phyloP scores from a whole-genome alignment of 2,329 filamentous ascomycete species.

The Fusarium sp. region DNA sequence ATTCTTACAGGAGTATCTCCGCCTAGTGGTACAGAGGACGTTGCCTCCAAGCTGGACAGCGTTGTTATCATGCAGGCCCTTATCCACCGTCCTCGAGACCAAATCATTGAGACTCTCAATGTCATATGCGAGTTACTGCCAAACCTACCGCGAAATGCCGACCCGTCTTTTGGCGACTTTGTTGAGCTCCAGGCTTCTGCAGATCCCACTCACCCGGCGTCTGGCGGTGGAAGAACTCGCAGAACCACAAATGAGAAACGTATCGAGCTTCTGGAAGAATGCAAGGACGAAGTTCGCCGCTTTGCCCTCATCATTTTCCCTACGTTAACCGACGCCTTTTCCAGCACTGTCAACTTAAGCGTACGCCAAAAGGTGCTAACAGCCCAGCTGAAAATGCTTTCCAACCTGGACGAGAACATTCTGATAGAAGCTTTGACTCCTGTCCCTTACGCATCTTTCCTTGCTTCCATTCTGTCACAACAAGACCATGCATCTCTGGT shows the following conservation, averaged over 20 bases:
- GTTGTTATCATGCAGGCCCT: conserved; percentile 99
- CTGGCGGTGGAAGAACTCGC: conserved; percentile 48
- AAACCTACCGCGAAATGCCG: conserved; percentile 71
- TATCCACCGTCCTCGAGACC: conserved; percentile 93
- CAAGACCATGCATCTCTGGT: conserved; percentile 92
- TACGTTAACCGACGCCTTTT: conserved; percentile 95
- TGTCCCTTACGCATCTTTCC: conserved; percentile 94
- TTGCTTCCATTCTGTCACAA: conserved; percentile 95
- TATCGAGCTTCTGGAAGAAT: conserved; percentile 83
- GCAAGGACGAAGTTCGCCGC: conserved; percentile 86
- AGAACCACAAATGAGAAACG: conserved; percentile 80
- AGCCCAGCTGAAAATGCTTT: conserved; percentile 98
- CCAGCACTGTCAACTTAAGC: conserved; percentile 94
- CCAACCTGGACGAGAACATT: conserved; percentile 88
- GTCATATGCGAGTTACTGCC: conserved; percentile 96
- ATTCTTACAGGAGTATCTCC: conserved; percentile 96
- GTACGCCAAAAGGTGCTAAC: conserved; percentile 95
- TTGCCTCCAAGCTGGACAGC: conserved; percentile 90
- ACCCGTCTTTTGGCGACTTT: conserved; percentile 59
- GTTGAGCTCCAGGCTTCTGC: conserved; percentile 57
- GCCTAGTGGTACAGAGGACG: conserved; percentile 80
- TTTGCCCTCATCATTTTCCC: conserved; percentile 95
- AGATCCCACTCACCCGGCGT: conserved; percentile 59
- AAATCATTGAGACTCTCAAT: conserved; percentile 96
- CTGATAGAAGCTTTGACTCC: conserved; percentile 86